These are phyloP conservation scores for Nigrograna mackinnonii DNA, from an alignment of 2,329 filamentous ascomycete species.

Conservation along the genomic window DNA sequence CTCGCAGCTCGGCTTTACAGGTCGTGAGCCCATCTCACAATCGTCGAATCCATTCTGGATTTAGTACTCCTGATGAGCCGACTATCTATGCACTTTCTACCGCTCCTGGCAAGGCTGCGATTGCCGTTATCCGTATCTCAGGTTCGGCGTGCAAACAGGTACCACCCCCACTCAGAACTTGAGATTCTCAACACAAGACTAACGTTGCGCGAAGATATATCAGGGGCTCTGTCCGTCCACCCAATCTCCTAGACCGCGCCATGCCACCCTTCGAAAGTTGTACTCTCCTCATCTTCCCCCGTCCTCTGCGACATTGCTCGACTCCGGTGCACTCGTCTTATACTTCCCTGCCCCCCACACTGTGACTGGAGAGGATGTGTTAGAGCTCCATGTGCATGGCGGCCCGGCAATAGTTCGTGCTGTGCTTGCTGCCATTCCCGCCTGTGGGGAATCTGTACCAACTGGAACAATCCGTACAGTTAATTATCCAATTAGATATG, in stretches of 20 bases:
- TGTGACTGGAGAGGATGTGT: slow-evolving; percentile 87
- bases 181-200: slow-evolving; percentile 1
- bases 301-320: slow-evolving; percentile 58
- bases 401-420: slow-evolving; percentile 87
- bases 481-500: slow-evolving; percentile 68
- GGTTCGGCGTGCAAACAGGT: slow-evolving; percentile 75
- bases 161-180: slow-evolving; percentile 15
- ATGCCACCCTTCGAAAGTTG: slow-evolving; percentile 75
- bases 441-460: slow-evolving; percentile 41
- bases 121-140: slow-evolving; percentile 87
- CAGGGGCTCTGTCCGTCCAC: slow-evolving; percentile 62
- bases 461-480: neutral
- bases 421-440: slow-evolving; percentile 76
- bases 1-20: slow-evolving; percentile 6
- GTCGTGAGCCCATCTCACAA: slow-evolving; percentile 15
- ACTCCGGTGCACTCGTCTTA: slow-evolving; percentile 78
- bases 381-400: slow-evolving; percentile 95
- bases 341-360: slow-evolving; percentile 82
- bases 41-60: slow-evolving; percentile 15
- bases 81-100: slow-evolving; percentile 96
- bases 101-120: slow-evolving; percentile 81
- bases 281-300: slow-evolving; percentile 57
- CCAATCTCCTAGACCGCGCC: slow-evolving; percentile 59
- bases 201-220: slow-evolving; percentile 60
- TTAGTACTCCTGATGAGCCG: slow-evolving; percentile 20